These are phyloP conservation scores for Diaporthe eres DNA, from an alignment of 2,329 filamentous ascomycete genomes.

Conservation along the genomic window DNA sequence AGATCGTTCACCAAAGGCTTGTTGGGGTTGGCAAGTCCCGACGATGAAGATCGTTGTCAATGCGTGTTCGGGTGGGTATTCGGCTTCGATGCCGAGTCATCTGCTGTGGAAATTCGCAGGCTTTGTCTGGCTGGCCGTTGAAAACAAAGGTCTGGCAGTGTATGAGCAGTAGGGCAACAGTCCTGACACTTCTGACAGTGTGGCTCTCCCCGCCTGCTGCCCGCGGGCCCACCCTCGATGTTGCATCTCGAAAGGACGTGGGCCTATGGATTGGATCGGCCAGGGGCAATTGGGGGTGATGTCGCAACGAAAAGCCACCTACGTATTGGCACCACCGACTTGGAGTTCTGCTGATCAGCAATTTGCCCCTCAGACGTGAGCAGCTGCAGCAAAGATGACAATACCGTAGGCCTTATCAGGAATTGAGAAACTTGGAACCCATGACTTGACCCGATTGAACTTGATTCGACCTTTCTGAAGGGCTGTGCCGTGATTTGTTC, in stretches of 20 bases:
- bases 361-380: constrained; percentile 1
- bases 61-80: constrained; percentile 25
- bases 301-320: constrained; percentile 23
- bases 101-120: neutral
- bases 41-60: neutral
- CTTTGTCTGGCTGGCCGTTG: neutral
- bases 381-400: neutral
- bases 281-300: constrained; percentile 5
- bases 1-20: neutral
- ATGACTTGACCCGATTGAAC: neutral
- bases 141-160: neutral
- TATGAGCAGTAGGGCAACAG: neutral
- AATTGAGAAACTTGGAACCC: neutral
- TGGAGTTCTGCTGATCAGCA: constrained; percentile 16
- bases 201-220: neutral
- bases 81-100: constrained; percentile 12
- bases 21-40: neutral
- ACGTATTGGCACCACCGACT: neutral
- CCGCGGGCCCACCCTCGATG: neutral
- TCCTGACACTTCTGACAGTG: neutral
- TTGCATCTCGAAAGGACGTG: constrained; percentile 25
- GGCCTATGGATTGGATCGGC: constrained; percentile 27
- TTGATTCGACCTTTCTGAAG: neutral
- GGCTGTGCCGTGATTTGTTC: neutral
- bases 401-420: neutral